Evolutionary conservation across 2,329 filamentous ascomycete species (phyloP).

Genomic region (Arthroderma sp.): DNA sequence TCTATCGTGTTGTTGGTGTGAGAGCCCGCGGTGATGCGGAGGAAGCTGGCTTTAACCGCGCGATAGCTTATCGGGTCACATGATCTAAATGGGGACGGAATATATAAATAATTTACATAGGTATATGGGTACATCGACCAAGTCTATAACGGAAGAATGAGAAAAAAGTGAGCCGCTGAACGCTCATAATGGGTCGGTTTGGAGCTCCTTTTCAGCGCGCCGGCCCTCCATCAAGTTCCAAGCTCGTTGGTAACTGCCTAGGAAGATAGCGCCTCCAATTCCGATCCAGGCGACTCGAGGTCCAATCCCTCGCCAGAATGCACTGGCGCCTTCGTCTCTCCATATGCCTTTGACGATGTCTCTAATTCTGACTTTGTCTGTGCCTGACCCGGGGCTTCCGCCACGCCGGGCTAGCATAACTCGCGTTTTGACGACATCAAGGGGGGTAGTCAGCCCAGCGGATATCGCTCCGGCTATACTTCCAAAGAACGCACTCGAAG

Average conservation of each 20-base stretch:
- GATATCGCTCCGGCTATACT: conserved; percentile 73
- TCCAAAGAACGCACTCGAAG: conserved; percentile 75
- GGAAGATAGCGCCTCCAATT: conserved; percentile 82
- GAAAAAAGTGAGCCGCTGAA: not conserved
- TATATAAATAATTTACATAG: conserved; percentile 1
- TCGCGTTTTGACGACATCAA: conserved; percentile 93
- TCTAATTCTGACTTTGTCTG: conserved; percentile 23
- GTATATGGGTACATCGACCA: not conserved
- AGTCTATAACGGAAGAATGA: not conserved
- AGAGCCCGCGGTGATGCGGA: not conserved
- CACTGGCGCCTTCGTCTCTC: conserved; percentile 34
- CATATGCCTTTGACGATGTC: conserved; percentile 54
- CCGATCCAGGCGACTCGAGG: conserved; percentile 92
- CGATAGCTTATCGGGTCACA: not conserved
- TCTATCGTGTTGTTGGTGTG: not conserved
- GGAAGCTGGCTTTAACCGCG: not conserved
- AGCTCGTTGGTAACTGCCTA: conserved; percentile 85
- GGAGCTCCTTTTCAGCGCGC: conserved; percentile 12
- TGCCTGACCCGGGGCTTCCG: conserved; percentile 41
- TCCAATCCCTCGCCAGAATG: conserved; percentile 46
- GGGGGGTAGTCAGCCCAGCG: conserved; percentile 75
- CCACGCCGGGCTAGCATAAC: conserved; percentile 76
- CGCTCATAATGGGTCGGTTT: not conserved
- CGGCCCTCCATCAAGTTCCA: conserved; percentile 56
- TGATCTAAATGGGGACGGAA: not conserved